Conservation (phyloP, 306 rosid species). For the Begonia fuchsioides region DNA sequence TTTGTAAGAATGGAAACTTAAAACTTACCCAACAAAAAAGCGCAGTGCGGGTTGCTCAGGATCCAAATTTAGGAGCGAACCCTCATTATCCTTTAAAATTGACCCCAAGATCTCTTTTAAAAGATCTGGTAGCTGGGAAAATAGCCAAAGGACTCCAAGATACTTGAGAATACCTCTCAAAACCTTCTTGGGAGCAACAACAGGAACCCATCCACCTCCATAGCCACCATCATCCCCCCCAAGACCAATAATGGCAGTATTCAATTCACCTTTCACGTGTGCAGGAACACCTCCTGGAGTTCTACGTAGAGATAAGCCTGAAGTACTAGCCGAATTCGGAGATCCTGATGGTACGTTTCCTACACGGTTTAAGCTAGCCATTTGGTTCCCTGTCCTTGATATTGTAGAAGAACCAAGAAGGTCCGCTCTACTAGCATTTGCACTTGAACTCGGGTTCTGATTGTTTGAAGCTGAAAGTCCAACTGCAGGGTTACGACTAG, state of each 20-base stretch:
- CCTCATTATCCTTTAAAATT: slow-evolving; percentile 95
- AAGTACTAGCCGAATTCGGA: slow-evolving; percentile 35
- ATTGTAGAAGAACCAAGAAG: slow-evolving; percentile 56
- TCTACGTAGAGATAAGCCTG: slow-evolving; percentile 61
- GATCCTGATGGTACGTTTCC: slow-evolving; percentile 76
- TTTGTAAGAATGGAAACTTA: slow-evolving; percentile 3
- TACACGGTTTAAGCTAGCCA: slow-evolving; percentile 48
- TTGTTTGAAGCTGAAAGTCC: slow-evolving; percentile 31
- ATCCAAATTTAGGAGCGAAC: slow-evolving; percentile 87
- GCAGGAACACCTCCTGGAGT: slow-evolving; percentile 94
- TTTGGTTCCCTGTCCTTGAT: slow-evolving; percentile 68
- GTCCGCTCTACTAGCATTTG: slow-evolving; percentile 67
- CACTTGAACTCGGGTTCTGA: slow-evolving; percentile 57
- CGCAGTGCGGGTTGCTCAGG: slow-evolving; percentile 99
- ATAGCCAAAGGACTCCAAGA: slow-evolving; percentile 96
- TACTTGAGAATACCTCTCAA: slow-evolving; percentile 93
- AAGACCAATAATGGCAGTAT: slow-evolving; percentile 97
- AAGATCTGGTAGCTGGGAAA: slow-evolving; percentile 91
- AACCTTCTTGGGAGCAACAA: slow-evolving; percentile 93
- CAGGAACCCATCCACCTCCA: slow-evolving; percentile 99
- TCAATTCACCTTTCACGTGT: slow-evolving; percentile 90
- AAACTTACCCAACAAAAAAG: slow-evolving; percentile 77
- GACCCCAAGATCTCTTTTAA: slow-evolving; percentile 89
- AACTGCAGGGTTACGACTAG: slow-evolving; percentile 56
- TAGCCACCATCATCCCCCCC: slow-evolving; percentile 99